Base-by-base conservation (phyloP, 2,329 filamentous ascomycete genomes). In the Epichloe baconii region DNA sequence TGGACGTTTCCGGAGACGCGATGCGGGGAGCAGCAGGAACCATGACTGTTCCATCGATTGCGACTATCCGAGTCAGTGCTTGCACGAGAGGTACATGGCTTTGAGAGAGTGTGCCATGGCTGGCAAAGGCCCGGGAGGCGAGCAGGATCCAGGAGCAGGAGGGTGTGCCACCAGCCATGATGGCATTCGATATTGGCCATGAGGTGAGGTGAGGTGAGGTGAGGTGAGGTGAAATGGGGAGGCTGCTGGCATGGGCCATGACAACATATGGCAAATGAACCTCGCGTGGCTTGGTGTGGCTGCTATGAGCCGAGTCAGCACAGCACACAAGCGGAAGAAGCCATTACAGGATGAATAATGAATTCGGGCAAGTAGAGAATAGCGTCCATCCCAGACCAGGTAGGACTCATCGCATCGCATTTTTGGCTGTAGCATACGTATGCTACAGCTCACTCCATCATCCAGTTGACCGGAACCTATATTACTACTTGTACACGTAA, bases 1-100 rank as follows among this genome's bases (percentile, higher is more conserved):
- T 4, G 34, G 17, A 11, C 43, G 10, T 17, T 5, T 38, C 8
- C 23, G 5, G 43, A 26, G 15, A 5, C 21, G 8, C 0, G 48
- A 47, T 40, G 42, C 37, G n/a, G 38, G 43, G n/a, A 23, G 15
- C 19, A 34, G 8, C 8, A 31, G 43, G 7, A 19, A 34, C 21
- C 53, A 58, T 19, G 52, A 57, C 40, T 63, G 59, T 21, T 55
- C 53, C 1, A 12, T 49, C 2, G 59, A 62, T 21, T 63, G 62
- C 23, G 54, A 58, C n/a, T 58, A 57, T 47, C 58, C 58, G 1
- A 56, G 55, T 17, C 52, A 62, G 46, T 62, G 61, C 37, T 35
- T 52, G 10, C 42, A 17, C 5, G 53, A 56, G 49, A 41, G 55
- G 40, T 50, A 44, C 23, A 23, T 34, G 34, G 44, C 45, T 3